Base-by-base conservation (phyloP, 75 land plant species). In the Ceratopteris richardii region DNA sequence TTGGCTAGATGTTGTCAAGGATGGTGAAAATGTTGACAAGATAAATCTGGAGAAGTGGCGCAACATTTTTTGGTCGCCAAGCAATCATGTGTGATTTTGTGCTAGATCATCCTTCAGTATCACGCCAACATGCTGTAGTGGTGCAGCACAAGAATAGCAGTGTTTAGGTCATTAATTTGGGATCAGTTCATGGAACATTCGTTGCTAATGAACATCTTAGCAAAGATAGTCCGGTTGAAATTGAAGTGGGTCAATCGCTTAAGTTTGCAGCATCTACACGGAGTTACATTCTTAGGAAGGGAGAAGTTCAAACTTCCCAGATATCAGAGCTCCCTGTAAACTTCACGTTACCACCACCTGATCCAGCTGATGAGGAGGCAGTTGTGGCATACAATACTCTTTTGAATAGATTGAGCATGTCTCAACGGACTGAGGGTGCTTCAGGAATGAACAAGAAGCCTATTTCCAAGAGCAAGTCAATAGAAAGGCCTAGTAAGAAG, bases 141-240 rank as follows among this genome's bases (percentile, higher is more conserved):
- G 80, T 92, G 54, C 97, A 82, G 25, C 97, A 92, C 69, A 92
- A 82, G 62, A 88, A 92, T 80, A 89, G 97, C 97, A 88, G 97
- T 69, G 76, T 92, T 29, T 92, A 69, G 57, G 97, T 92, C 18
- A 88, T 85, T 64, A 94, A 92, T 76, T 66, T 92, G 68, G 97
- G 94, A 23, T 92, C 97, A 31, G 97, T 76, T 28, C 97, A 92
- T 75, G 97, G 97, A 25, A 92, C 97, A 16, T 92, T 92, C 78
- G 97, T 88, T 59, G 95, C 95, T 29, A 92, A 92, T 67, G 97
- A 92, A 79, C 79, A 94, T 2, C 72, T 92, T 29, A 77, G 89
- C 0, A 92, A 88, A 64, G 97, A 92, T 44, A 80, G 57, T 27
- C 97, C 97, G 16, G 80, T 85, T 42, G 97, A 92, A 66, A 89